These are phyloP conservation scores for Pseudogymnoascus sp. DNA, from an alignment of 2,329 filamentous ascomycete species.

Conservation along the genomic window DNA sequence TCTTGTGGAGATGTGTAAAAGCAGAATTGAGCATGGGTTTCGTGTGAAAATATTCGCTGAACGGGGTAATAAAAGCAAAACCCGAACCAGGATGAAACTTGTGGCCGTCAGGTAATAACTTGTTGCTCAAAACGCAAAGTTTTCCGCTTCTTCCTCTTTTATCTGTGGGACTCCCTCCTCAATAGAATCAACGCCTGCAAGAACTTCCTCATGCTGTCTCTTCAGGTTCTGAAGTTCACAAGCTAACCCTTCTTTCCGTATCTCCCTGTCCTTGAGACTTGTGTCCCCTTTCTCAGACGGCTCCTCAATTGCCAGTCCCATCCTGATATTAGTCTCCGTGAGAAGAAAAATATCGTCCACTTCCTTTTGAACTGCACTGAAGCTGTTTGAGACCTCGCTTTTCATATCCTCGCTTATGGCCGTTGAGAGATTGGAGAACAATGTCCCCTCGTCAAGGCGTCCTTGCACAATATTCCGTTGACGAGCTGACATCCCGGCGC, in stretches of 20 bases:
- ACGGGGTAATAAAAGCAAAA: too few relatives aligned
- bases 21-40: too few relatives aligned
- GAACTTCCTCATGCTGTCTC: constrained; percentile 11
- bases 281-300: background rate
- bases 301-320: constrained; percentile 8
- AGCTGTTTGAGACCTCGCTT: constrained; percentile 10
- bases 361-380: constrained; percentile 2
- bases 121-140: too few relatives aligned
- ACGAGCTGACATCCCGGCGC: constrained; percentile 12
- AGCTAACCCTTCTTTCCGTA: constrained; percentile 12
- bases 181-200: constrained; percentile 13
- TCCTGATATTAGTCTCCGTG: constrained; percentile 13
- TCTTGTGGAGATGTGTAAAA: too few relatives aligned
- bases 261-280: background rate
- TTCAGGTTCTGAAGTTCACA: constrained; percentile 12
- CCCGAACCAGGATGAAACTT: too few relatives aligned
- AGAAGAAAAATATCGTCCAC: constrained; percentile 5
- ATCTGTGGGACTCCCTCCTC: too few relatives aligned
- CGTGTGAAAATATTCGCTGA: too few relatives aligned
- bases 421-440: constrained; percentile 18
- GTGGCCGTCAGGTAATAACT: too few relatives aligned
- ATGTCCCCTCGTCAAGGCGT: constrained; percentile 15
- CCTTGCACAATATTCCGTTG: constrained; percentile 15
- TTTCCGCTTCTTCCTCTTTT: too few relatives aligned
- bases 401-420: constrained; percentile 14